Evolutionary conservation across 169 alveolate species (phyloP).

Genomic region (Theileria luwenshuni): DNA sequence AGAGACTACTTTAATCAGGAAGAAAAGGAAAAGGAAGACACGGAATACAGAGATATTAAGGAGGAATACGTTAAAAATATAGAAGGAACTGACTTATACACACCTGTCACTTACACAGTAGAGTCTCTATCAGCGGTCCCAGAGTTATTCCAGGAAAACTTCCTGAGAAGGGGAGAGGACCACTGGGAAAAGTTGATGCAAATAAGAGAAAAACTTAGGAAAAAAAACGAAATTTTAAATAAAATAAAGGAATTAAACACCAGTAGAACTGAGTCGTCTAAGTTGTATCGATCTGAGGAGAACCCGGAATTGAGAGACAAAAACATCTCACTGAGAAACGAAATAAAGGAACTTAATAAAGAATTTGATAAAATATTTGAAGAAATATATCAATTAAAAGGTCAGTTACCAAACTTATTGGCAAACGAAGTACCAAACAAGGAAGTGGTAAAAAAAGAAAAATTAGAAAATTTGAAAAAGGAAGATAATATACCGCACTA

Average conservation of each 20-base stretch:
- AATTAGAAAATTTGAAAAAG: neutral
- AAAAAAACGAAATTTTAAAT: slow-evolving; percentile 4
- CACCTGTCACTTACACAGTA: slow-evolving; percentile 34
- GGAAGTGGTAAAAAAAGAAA: slow-evolving; percentile 6
- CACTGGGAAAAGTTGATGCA: slow-evolving; percentile 44
- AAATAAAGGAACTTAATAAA: slow-evolving; percentile 7
- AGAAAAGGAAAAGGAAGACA: slow-evolving; percentile 17
- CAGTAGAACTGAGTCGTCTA: slow-evolving; percentile 7
- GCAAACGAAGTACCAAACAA: slow-evolving; percentile 34
- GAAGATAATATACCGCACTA: slow-evolving; percentile 28
- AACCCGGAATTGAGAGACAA: slow-evolving; percentile 19
- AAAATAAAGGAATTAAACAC: neutral
- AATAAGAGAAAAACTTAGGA: slow-evolving; percentile 3
- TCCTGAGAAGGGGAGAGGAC: slow-evolving; percentile 36
- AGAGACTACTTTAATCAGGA: neutral
- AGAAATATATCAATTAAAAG: neutral
- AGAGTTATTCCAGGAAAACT: slow-evolving; percentile 59
- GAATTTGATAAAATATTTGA: slow-evolving; percentile 10
- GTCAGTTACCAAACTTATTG: slow-evolving; percentile 38
- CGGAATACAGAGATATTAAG: slow-evolving; percentile 11
- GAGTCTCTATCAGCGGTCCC: slow-evolving; percentile 43
- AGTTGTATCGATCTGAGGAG: neutral
- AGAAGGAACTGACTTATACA: neutral
- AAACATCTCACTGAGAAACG: slow-evolving; percentile 24
- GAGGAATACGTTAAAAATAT: slow-evolving; percentile 1